phyloP scores from a whole-genome alignment of 768 basidiomycete species.

The Boletus rufocinnamomeus region DNA sequence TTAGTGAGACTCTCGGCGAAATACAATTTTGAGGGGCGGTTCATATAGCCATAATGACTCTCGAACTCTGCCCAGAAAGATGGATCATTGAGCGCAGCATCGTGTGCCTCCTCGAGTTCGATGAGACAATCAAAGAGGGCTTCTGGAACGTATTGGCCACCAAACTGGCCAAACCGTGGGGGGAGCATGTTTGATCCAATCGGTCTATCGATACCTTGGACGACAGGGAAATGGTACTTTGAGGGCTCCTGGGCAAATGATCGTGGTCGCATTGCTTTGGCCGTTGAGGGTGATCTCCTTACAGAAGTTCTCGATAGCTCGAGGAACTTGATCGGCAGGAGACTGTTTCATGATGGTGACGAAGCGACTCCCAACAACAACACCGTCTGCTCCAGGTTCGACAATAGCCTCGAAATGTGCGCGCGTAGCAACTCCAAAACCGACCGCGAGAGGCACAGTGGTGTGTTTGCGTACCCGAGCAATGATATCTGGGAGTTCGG shows the following conservation, averaged over 20 bases:
- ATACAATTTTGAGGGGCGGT: neutral
- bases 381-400: neutral
- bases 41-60: neutral
- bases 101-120: neutral
- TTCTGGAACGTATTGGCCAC: slow-evolving; percentile 1
- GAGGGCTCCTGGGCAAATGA: neutral
- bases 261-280: neutral
- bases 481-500: neutral
- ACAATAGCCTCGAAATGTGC: neutral
- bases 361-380: neutral
- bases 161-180: neutral
- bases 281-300: neutral
- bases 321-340: neutral
- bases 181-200: neutral
- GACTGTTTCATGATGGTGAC: neutral
- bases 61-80: neutral
- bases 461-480: neutral
- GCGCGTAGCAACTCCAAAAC: neutral
- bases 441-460: neutral
- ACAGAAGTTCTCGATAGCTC: neutral
- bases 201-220: neutral
- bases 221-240: neutral
- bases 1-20: neutral
- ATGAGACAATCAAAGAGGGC: neutral
- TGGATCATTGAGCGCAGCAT: neutral